Evolutionary conservation across 768 basidiomycete species (phyloP).

Genomic region (button mushroom (Agaricus bisporus)): DNA sequence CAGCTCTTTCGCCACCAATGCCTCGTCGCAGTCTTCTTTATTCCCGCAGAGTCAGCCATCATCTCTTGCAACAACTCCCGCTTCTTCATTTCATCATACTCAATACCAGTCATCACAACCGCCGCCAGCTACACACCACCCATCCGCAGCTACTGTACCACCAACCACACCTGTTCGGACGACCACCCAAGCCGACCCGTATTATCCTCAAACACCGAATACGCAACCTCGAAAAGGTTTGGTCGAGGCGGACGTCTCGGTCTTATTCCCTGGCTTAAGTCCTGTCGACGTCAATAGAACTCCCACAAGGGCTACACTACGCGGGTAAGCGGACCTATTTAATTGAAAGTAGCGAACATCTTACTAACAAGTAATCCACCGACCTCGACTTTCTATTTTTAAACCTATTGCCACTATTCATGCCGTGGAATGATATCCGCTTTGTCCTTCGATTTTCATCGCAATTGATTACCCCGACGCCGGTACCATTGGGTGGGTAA

Average conservation of each 20-base stretch:
- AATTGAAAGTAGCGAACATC: neutral
- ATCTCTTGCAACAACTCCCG: neutral
- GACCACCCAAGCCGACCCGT: neutral
- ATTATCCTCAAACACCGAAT: neutral
- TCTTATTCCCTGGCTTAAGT: neutral
- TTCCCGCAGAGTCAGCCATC: conserved; percentile 3
- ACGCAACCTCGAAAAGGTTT: conserved; percentile 1
- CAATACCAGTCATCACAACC: neutral
- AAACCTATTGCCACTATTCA: no score
- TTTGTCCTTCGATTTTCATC: no score
- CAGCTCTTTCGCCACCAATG: conserved; percentile 10
- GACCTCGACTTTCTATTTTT: neutral
- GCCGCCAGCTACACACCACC: neutral
- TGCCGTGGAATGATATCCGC: no score
- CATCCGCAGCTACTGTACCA: neutral
- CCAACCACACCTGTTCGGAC: neutral
- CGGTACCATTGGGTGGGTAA: conserved; percentile 5
- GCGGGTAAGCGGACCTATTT: conserved; percentile 24
- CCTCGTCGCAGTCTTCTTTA: conserved; percentile 5
- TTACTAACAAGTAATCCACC: neutral
- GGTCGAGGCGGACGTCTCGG: neutral
- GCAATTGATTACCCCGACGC: no score
- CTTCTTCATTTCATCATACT: neutral
- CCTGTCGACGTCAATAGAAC: conserved; percentile 5
- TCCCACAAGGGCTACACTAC: conserved; percentile 19